phyloP scores from a whole-genome alignment of 106 monocot species.

The Platanthera zijinensis region DNA sequence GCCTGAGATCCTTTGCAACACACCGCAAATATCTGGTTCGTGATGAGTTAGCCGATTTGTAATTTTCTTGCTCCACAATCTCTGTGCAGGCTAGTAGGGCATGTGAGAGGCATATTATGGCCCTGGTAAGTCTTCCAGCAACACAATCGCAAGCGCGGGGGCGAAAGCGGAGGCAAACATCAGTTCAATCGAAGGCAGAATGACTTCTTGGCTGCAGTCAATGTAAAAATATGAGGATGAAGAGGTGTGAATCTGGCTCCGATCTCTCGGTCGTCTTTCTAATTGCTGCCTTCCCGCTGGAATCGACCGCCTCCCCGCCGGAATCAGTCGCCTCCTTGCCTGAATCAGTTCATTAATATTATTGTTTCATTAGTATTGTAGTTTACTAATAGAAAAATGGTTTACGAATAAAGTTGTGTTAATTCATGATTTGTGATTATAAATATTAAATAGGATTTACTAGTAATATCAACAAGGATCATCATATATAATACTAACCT shows the following conservation, averaged over 20 bases:
- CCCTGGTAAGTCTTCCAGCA: conserved; percentile 46
- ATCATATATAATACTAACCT: no score
- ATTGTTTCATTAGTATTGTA: no score
- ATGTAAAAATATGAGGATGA: conserved; percentile 26
- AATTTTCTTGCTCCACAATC: conserved; percentile 57
- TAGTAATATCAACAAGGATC: no score
- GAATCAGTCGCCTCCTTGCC: no score
- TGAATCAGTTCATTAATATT: no score
- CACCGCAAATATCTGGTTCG: conserved; percentile 57
- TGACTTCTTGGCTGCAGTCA: neutral
- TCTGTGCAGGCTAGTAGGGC: conserved; percentile 61
- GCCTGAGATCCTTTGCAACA: conserved; percentile 62
- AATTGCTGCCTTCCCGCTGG: neutral
- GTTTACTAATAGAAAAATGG: no score
- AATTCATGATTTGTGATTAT: no score
- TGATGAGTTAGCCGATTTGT: conserved; percentile 40
- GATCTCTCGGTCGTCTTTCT: conserved; percentile 12
- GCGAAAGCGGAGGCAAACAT: no score
- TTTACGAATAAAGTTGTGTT: no score
- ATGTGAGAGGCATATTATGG: conserved; percentile 56
- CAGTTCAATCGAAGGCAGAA: neutral
- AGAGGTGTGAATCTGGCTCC: conserved; percentile 29
- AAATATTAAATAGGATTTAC: no score
- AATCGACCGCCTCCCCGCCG: no score
- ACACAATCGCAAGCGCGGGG: conserved; percentile 21